Base-by-base conservation (phyloP, 805 yeast species). In the Pichia gijzeniarum region DNA sequence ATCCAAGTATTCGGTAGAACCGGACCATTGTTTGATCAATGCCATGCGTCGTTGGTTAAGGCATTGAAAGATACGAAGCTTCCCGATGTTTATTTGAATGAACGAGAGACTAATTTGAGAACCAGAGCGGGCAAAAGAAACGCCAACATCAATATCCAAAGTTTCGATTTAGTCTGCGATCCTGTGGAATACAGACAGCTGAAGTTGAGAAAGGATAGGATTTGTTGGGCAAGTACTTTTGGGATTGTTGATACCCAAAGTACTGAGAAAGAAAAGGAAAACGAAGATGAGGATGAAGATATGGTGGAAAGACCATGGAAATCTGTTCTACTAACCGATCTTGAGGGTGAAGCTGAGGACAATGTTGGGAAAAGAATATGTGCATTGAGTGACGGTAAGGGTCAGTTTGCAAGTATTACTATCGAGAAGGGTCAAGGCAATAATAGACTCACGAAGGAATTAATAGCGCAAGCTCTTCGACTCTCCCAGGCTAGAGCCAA, bases 331-430 rank as follows among this genome's bases (percentile, higher is more conserved):
- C 60, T 88, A 39, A 80, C 85, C 1, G 96, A 88, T 58, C 56
- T 86, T 35, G 95, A 87, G 59, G 95, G 95, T 13, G 91, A 84
- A 49, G 83, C 89, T 5, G 96, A 88, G 61, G 95, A 87, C 56
- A 71, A 80, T 28, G 71, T 82, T 3, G 64, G 63, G 37, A 77
- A 85, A 36, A 72, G 78, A 17, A 64, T 86, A 14, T 64, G 70
- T 19, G 70, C 79, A 1, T 69, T 80, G 14, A 49, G 52, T 21
- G 48, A 47, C 39, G 51, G 52, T 2, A 58, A 61, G 20, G 63
- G 66, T 2, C 52, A 53, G 17, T 58, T 76, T 43, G 71, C 68
- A 43, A 67, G 72, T 22, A 62, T 80, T 12, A 72, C 70, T 19
- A 58, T 81, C 3, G 57, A 68, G 14, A 82, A 84, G 17, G 78